A percentile compares a stretch with the other conserved stretches of the same genome.
These are phyloP conservation scores for Xanthoparmelia taractica DNA, from an alignment of 495 filamentous ascomycete species.

Conservation along the genomic window DNA sequence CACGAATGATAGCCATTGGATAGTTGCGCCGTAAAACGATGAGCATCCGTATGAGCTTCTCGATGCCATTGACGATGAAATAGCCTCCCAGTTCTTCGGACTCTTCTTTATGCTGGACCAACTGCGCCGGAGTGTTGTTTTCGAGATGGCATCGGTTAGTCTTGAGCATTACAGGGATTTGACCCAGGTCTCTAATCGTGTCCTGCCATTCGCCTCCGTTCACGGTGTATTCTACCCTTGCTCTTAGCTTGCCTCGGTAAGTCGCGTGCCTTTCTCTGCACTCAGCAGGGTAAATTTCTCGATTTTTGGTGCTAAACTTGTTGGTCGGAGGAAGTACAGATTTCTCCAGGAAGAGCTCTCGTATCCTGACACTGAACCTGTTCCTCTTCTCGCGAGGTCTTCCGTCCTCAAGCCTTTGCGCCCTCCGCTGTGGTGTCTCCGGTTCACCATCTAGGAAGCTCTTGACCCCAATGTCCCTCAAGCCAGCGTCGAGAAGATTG, in stretches of 20 bases:
- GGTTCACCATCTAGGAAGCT: slow-evolving; percentile 70
- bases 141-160: slow-evolving; percentile 86
- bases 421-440: slow-evolving; percentile 39
- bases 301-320: slow-evolving; percentile 65
- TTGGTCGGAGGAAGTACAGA: slow-evolving; percentile 66
- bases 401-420: slow-evolving; percentile 36
- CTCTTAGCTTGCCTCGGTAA: slow-evolving; percentile 80
- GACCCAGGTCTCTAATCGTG: slow-evolving; percentile 72
- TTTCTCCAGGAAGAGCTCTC: slow-evolving; percentile 70
- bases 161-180: slow-evolving; percentile 88
- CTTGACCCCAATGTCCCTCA: slow-evolving; percentile 86
- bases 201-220: slow-evolving; percentile 80
- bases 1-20: slow-evolving; percentile 85
- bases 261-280: slow-evolving; percentile 89
- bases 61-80: slow-evolving; percentile 62
- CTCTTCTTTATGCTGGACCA: slow-evolving; percentile 84
- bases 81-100: slow-evolving; percentile 90
- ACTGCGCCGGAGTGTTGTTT: slow-evolving; percentile 67
- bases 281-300: slow-evolving; percentile 85
- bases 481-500: slow-evolving; percentile 62
- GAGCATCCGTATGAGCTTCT: slow-evolving; percentile 91
- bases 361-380: slow-evolving; percentile 62
- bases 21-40: slow-evolving; percentile 84
- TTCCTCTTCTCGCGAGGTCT: slow-evolving; percentile 53
- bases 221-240: slow-evolving; percentile 69